Evolutionary conservation across 73 alveolate species (phyloP).

Genomic region (Paramecium primaurelia): DNA sequence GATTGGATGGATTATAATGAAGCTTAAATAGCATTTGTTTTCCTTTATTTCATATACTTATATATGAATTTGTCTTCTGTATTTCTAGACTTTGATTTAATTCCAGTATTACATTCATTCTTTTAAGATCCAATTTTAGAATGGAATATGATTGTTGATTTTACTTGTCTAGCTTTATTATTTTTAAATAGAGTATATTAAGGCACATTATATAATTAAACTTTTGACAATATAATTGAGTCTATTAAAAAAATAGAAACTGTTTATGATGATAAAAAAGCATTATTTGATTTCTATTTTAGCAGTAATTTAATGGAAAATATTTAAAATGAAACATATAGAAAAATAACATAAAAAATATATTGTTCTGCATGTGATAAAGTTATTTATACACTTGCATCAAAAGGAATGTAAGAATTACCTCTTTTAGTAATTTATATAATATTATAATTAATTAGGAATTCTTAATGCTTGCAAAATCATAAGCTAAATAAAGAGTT

Average conservation of each 20-base stretch:
- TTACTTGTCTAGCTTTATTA: neutral
- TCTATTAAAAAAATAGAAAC: neutral
- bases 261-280: constrained; percentile 33
- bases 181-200: constrained; percentile 30
- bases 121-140: constrained; percentile 24
- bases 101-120: neutral
- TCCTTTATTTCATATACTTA: neutral
- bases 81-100: constrained; percentile 11
- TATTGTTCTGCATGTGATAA: constrained; percentile 28
- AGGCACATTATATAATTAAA: neutral
- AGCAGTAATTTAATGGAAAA: constrained; percentile 39
- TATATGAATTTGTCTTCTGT: constrained; percentile 12
- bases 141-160: constrained; percentile 29
- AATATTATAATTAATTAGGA: neutral
- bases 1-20: constrained; percentile 20
- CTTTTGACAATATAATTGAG: neutral
- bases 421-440: neutral
- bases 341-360: constrained; percentile 30
- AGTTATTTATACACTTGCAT: neutral
- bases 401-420: neutral
- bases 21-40: neutral
- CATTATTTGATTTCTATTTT: constrained; percentile 28
- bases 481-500: neutral
- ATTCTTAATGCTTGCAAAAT: constrained; percentile 11
- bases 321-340: constrained; percentile 36